These are phyloP conservation scores for Fraxinus quadrangulata DNA, from an alignment of 257 asterid species.

Conservation along the genomic window DNA sequence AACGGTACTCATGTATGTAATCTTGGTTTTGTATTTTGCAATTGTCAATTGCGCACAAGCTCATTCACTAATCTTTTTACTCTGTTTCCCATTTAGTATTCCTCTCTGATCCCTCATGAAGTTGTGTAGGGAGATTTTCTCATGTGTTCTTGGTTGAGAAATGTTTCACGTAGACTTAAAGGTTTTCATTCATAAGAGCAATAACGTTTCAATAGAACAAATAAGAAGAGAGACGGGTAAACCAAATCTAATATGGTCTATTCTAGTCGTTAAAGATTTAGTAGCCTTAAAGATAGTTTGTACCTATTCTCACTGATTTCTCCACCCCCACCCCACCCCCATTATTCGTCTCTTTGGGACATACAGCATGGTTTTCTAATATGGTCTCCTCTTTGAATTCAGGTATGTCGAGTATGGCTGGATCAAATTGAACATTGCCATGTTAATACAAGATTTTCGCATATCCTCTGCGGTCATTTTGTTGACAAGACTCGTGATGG, in stretches of 20 bases:
- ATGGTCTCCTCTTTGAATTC: slow-evolving; percentile 18
- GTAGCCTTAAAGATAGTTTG: background rate
- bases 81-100: background rate
- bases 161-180: background rate
- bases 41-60: background rate
- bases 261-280: background rate
- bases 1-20: slow-evolving; percentile 55
- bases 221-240: background rate
- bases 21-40: slow-evolving; percentile 23
- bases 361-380: background rate
- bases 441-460: slow-evolving; percentile 66
- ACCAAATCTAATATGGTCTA: background rate
- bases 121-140: background rate
- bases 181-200: background rate
- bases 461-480: slow-evolving; percentile 68
- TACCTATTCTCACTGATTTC: background rate
- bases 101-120: background rate
- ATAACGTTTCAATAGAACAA: background rate
- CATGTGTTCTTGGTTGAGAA: background rate
- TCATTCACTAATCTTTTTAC: background rate
- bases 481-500: slow-evolving; percentile 39
- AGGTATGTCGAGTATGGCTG: slow-evolving; percentile 88
- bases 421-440: slow-evolving; percentile 72
- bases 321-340: background rate
- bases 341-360: background rate